These are phyloP conservation scores for Plenodomus tracheiphilus DNA, from an alignment of 2,329 filamentous ascomycete genomes.

Conservation along the genomic window DNA sequence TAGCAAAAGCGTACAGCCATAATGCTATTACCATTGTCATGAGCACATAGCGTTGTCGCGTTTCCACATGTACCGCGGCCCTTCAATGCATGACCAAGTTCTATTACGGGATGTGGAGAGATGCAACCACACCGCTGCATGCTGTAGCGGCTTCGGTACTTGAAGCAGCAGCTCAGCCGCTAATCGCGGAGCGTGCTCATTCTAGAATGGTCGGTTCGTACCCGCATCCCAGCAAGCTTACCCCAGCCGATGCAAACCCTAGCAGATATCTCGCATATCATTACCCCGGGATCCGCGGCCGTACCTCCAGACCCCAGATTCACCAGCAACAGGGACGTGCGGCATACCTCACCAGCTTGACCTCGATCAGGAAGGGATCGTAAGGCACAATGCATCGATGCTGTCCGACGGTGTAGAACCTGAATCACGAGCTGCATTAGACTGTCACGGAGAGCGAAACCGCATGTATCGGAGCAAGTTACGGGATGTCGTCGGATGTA, in stretches of 20 bases:
- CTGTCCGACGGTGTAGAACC: no score
- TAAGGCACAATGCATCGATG: no score
- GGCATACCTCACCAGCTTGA: neutral
- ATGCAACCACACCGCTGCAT: neutral
- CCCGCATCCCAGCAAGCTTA: slow-evolving; percentile 11
- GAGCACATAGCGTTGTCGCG: neutral
- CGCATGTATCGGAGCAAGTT: no score
- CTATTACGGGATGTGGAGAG: slow-evolving; percentile 3
- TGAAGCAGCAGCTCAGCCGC: slow-evolving; percentile 12
- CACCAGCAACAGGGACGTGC: neutral
- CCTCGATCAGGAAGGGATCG: no score
- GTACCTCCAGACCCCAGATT: slow-evolving; percentile 8
- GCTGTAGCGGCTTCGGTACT: slow-evolving; percentile 6
- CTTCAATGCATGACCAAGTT: slow-evolving; percentile 2
- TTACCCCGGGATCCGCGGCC: slow-evolving; percentile 15
- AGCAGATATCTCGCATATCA: slow-evolving; percentile 16
- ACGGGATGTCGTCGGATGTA: no score
- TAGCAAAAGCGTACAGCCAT: neutral
- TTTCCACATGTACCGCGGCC: slow-evolving; percentile 1
- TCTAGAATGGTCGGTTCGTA: slow-evolving; percentile 10
- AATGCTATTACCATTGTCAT: slow-evolving; percentile 1
- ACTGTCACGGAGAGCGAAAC: no score
- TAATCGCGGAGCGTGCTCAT: slow-evolving; percentile 4
- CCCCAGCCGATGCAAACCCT: slow-evolving; percentile 3
- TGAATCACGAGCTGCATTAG: no score